Conservation (phyloP, 225 moss, liverwort and hornwort species). For the Pseudisothecium myosuroides region DNA sequence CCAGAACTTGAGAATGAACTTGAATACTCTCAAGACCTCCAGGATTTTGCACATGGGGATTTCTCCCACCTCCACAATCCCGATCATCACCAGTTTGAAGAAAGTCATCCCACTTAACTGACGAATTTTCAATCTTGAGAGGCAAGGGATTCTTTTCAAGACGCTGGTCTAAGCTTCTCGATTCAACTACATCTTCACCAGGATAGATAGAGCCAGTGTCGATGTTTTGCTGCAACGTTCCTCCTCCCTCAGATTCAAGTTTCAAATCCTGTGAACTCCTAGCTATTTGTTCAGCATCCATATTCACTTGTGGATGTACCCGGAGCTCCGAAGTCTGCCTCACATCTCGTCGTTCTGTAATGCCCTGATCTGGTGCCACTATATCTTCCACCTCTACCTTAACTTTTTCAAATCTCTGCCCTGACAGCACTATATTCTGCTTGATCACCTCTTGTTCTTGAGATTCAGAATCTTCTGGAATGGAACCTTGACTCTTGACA, state of each 20-base stretch:
- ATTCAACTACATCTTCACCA: background rate
- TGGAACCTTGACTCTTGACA: slow-evolving; percentile 3
- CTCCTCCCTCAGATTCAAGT: background rate
- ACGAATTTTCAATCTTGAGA: background rate
- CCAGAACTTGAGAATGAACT: background rate
- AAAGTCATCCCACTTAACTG: slow-evolving; percentile 10
- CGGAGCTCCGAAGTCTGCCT: slow-evolving; percentile 1
- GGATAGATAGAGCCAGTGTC: background rate
- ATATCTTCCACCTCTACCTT: background rate
- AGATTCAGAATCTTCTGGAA: slow-evolving; percentile 21
- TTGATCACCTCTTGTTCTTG: slow-evolving; percentile 10
- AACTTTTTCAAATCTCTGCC: background rate
- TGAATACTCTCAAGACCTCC: background rate
- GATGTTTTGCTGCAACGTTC: background rate
- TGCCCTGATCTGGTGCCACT: background rate
- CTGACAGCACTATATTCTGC: background rate
- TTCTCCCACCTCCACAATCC: slow-evolving; percentile 73
- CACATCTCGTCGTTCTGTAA: background rate
- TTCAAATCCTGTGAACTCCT: slow-evolving; percentile 4
- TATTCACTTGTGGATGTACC: background rate
- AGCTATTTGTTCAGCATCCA: background rate
- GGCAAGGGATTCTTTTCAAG: background rate
- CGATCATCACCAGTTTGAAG: slow-evolving; percentile 73
- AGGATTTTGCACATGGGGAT: background rate
- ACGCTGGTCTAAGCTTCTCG: background rate